A percentile compares a stretch with the other conserved stretches of the same genome.
Conservation (phyloP, 139 green algal species). For the Nannochloris sp. region DNA sequence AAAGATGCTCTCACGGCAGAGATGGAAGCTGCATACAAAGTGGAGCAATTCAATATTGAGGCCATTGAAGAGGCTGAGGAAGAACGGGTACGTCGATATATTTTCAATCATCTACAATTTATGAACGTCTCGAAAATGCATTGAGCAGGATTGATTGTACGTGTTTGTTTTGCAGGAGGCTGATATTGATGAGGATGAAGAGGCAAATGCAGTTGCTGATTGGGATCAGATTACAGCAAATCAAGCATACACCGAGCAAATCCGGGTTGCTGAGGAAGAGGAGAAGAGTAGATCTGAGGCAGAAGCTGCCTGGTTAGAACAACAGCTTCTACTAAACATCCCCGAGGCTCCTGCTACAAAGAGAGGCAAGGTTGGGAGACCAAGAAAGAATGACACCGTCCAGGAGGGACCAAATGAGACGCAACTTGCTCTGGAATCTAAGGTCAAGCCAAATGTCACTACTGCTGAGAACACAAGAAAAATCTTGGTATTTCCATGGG, state of each 20-base stretch:
- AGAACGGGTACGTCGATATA: slow-evolving; percentile 15
- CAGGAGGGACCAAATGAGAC: background rate
- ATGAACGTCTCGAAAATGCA: background rate
- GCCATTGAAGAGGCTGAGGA: slow-evolving; percentile 43
- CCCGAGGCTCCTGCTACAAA: background rate
- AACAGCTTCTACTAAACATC: background rate
- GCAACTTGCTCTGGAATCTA: background rate
- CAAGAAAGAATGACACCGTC: background rate
- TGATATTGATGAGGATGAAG: slow-evolving; percentile 44
- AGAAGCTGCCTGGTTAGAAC: background rate
- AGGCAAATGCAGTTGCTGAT: slow-evolving; percentile 38
- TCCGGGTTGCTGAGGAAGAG: slow-evolving; percentile 16
- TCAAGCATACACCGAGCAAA: slow-evolving; percentile 30
- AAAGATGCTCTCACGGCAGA: slow-evolving; percentile 17
- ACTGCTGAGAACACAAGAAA: background rate
- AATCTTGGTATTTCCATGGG: background rate
- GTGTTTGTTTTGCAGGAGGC: slow-evolving; percentile 20
- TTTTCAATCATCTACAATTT: background rate
- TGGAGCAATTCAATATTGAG: slow-evolving; percentile 30
- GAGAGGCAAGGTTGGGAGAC: background rate
- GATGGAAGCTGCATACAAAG: slow-evolving; percentile 33
- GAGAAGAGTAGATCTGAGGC: background rate
- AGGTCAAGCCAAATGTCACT: background rate
- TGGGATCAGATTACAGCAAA: slow-evolving; percentile 57
- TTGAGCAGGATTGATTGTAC: background rate